Evolutionary conservation across 1,139 yeast species (phyloP).

Genomic region (Geotrichum restrictum): DNA sequence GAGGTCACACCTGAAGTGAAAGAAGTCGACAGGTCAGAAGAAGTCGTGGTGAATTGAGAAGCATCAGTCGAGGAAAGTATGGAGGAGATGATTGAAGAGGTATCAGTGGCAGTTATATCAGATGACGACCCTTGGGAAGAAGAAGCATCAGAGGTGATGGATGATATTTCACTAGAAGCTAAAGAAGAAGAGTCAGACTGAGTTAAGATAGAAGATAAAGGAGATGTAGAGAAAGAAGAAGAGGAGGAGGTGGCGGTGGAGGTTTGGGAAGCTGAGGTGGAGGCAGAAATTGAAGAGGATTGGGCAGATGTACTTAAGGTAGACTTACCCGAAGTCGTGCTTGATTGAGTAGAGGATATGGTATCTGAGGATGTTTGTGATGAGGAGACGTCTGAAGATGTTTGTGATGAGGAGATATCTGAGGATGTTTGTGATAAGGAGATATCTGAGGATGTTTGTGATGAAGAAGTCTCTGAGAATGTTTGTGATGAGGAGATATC

Average conservation of each 20-base stretch:
- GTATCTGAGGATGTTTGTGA: too few species aligned
- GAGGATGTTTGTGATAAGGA: too few species aligned
- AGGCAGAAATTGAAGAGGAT: not conserved
- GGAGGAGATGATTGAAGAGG: not conserved
- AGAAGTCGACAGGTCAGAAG: not conserved
- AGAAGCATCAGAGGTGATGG: not conserved
- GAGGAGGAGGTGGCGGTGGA: not conserved
- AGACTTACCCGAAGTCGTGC: too few species aligned
- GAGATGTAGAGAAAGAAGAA: not conserved
- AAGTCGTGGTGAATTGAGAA: too few species aligned
- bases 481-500: too few species aligned
- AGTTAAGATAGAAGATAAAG: not conserved
- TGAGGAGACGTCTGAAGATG: too few species aligned
- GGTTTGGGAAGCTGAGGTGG: not conserved
- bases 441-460: too few species aligned
- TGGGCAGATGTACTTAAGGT: not conserved
- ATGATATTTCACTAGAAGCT: not conserved
- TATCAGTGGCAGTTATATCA: not conserved
- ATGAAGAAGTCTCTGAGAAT: too few species aligned
- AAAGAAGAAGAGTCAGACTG: not conserved
- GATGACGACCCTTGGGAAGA: not conserved
- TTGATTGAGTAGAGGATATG: too few species aligned
- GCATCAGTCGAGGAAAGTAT: not conserved
- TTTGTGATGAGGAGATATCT: too few species aligned
- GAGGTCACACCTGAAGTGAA: not conserved